Conservation (phyloP, 2,329 filamentous ascomycete genomes). For the Calcarisporium arbuscula region DNA sequence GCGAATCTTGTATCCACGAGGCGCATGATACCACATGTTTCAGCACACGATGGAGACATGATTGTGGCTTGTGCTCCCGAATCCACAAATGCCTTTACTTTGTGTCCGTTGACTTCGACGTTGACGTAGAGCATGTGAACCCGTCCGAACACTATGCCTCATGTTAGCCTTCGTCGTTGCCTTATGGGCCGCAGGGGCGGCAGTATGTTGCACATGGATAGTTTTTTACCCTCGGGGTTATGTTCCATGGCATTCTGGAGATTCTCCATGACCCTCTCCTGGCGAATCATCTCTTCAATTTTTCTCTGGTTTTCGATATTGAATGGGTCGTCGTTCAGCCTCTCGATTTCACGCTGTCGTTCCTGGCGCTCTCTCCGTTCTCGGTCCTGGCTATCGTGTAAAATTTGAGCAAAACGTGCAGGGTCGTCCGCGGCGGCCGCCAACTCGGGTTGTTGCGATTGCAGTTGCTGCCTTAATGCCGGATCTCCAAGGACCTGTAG, state of each 20-base stretch:
- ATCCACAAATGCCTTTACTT: slow-evolving; percentile 93
- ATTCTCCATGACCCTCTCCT: slow-evolving; percentile 92
- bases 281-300: slow-evolving; percentile 96
- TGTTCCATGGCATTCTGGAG: slow-evolving; percentile 94
- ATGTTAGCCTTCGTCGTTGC: slow-evolving; percentile 2
- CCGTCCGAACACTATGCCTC: slow-evolving; percentile 72
- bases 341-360: slow-evolving; percentile 74
- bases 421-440: slow-evolving; percentile 71
- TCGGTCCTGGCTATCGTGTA: slow-evolving; percentile 59
- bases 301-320: slow-evolving; percentile 84
- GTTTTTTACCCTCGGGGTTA: slow-evolving; percentile 77
- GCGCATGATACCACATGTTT: slow-evolving; percentile 91
- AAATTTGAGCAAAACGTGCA: slow-evolving; percentile 67
- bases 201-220: slow-evolving; percentile 1
- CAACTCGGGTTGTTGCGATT: slow-evolving; percentile 68
- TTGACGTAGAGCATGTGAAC: slow-evolving; percentile 96
- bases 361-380: slow-evolving; percentile 68
- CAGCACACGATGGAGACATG: slow-evolving; percentile 92
- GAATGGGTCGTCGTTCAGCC: slow-evolving; percentile 90
- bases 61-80: slow-evolving; percentile 97
- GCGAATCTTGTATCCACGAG: slow-evolving; percentile 89
- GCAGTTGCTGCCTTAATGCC: slow-evolving; percentile 61
- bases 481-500: slow-evolving; percentile 78
- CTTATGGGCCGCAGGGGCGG: not conserved
- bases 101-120: slow-evolving; percentile 87